Percentiles rank a stretch among this genome's conserved stretches.
These are phyloP conservation scores for Saccharomyces hybrid DNA, from an alignment of 1,139 yeast genomes.

Conservation along the genomic window DNA sequence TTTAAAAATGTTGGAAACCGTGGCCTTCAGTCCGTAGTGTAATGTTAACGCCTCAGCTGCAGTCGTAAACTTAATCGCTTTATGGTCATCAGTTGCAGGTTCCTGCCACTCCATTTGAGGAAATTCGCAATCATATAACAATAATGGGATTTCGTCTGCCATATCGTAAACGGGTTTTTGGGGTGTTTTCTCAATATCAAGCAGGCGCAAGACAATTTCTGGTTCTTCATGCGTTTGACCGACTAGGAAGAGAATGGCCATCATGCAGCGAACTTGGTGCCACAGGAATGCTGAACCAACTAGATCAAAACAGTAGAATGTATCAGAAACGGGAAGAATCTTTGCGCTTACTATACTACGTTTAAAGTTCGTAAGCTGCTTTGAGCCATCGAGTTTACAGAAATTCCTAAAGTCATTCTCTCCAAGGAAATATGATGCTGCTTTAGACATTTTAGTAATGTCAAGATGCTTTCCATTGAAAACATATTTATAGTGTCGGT, in stretches of 20 bases:
- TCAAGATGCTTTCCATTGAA: constrained; percentile 53
- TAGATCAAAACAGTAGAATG: constrained; percentile 62
- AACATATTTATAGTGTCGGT: constrained; percentile 78
- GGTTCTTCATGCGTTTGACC: constrained; percentile 73
- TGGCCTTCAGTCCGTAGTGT: constrained; percentile 34
- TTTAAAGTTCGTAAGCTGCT: constrained; percentile 71
- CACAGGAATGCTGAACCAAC: constrained; percentile 89
- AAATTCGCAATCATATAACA: constrained; percentile 80
- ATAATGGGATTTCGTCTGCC: constrained; percentile 86
- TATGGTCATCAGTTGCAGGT: constrained; percentile 18
- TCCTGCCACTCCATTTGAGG: constrained; percentile 59
- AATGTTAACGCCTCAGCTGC: constrained; percentile 27
- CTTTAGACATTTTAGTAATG: constrained; percentile 57
- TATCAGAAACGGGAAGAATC: constrained; percentile 39
- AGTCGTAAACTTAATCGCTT: constrained; percentile 23
- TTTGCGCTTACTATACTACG: constrained; percentile 50
- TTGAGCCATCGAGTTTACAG: constrained; percentile 89
- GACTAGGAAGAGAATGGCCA: constrained; percentile 68
- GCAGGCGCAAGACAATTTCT: constrained; percentile 45
- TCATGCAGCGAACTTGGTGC: constrained; percentile 98
- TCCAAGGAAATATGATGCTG: constrained; percentile 61
- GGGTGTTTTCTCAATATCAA: constrained; percentile 53
- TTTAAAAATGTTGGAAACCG: constrained; percentile 26
- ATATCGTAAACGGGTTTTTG: constrained; percentile 75
- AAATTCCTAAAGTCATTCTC: constrained; percentile 88